Percentiles rank a stretch among this genome's conserved stretches.
Conservation (phyloP, 139 green algal genomes). For the Desmodesmus armatus region DNA sequence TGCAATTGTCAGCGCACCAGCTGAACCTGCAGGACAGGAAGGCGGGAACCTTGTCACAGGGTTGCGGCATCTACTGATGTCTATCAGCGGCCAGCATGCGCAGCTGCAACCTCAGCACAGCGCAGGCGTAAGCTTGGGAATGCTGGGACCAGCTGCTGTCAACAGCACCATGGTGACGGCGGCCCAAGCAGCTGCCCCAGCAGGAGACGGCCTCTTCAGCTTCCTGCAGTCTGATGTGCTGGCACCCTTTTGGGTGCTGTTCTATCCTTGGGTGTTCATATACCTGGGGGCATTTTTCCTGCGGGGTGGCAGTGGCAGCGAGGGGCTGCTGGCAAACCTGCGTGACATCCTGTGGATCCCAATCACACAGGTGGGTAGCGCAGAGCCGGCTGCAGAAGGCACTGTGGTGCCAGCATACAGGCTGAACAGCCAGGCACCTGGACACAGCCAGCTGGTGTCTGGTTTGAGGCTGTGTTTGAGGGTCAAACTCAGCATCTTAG, state of each 20-base stretch:
- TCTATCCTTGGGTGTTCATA: slow-evolving; percentile 58
- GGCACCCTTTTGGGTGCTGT: slow-evolving; percentile 56
- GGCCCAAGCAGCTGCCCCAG: slow-evolving; percentile 26
- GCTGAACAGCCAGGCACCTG: too few relatives aligned
- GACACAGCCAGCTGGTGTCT: too few relatives aligned
- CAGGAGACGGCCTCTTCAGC: too few relatives aligned
- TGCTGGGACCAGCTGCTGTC: background rate
- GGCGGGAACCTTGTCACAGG: background rate
- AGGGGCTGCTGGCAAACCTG: slow-evolving; percentile 63
- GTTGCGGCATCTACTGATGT: background rate
- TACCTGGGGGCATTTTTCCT: slow-evolving; percentile 62
- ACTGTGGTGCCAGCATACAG: too few relatives aligned
- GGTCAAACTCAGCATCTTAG: too few relatives aligned
- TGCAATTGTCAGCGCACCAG: background rate
- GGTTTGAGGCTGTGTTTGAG: too few relatives aligned
- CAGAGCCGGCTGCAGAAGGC: too few relatives aligned
- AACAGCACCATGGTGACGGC: background rate
- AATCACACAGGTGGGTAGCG: slow-evolving; percentile 52
- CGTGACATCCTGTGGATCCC: slow-evolving; percentile 67
- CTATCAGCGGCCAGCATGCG: background rate
- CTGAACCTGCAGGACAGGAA: background rate
- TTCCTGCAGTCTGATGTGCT: too few relatives aligned
- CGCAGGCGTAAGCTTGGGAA: too few relatives aligned
- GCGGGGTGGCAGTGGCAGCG: slow-evolving; percentile 62
- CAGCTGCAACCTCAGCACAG: background rate